Conservation (phyloP, 2,329 filamentous ascomycete species). For the Zymoseptoria ardabiliae region DNA sequence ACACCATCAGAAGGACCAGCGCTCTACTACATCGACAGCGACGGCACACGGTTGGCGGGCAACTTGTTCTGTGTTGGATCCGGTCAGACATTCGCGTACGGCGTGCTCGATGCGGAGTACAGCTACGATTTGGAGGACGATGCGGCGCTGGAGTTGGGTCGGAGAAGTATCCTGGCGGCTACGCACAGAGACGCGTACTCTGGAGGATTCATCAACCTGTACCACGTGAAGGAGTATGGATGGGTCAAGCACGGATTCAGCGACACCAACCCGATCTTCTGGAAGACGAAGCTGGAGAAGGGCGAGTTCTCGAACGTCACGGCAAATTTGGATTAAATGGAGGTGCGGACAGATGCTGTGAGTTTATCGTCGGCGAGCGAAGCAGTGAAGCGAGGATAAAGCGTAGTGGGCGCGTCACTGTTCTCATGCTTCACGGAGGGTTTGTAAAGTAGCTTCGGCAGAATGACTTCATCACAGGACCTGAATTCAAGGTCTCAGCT, state of each 20-base stretch:
- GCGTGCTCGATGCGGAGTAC: slow-evolving; percentile 95
- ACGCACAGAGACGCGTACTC: slow-evolving; percentile 98
- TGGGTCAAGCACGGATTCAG: slow-evolving; percentile 99
- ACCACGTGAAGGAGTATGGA: slow-evolving; percentile 97
- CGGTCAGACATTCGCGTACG: slow-evolving; percentile 97
- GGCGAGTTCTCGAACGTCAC: slow-evolving; percentile 97
- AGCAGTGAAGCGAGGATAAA: neutral
- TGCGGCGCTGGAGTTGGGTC: slow-evolving; percentile 83
- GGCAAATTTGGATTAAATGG: slow-evolving; percentile 50
- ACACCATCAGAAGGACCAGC: slow-evolving; percentile 92
- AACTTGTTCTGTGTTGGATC: slow-evolving; percentile 98
- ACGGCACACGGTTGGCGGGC: slow-evolving; percentile 84
- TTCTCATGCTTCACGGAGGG: neutral
- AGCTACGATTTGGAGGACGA: slow-evolving; percentile 78
- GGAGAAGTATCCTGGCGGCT: slow-evolving; percentile 86
- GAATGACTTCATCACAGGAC: neutral
- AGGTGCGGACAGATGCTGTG: neutral
- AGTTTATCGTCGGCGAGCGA: neutral
- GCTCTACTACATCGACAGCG: slow-evolving; percentile 97
- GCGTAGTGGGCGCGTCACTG: neutral
- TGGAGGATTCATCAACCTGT: slow-evolving; percentile 96
- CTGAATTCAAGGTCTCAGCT: neutral
- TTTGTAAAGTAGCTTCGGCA: neutral
- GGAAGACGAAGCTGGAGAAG: slow-evolving; percentile 97
- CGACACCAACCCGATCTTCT: slow-evolving; percentile 98